phyloP scores from a whole-genome alignment of 257 asterid genomes.

The Capsicum baccatum region DNA sequence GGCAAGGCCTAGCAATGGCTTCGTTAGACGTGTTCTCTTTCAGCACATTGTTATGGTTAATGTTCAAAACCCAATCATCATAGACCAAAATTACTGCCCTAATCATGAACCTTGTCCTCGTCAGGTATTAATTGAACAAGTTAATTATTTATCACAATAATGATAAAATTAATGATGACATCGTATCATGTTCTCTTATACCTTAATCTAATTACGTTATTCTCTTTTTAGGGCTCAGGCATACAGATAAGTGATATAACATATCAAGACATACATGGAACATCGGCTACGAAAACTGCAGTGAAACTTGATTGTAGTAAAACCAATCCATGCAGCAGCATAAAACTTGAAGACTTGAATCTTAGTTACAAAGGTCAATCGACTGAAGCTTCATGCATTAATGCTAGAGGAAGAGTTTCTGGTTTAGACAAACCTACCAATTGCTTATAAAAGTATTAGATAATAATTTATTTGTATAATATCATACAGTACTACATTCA shows the following conservation, averaged over 20 bases:
- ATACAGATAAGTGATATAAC: not conserved
- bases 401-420: conserved; percentile 20
- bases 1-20: not conserved
- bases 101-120: conserved; percentile 24
- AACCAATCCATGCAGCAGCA: conserved; percentile 6
- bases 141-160: not conserved
- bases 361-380: not conserved
- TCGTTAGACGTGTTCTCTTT: conserved; percentile 9
- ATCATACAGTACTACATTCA: not conserved
- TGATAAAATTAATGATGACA: not conserved
- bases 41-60: conserved; percentile 28
- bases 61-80: conserved; percentile 32
- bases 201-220: not conserved
- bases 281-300: conserved; percentile 23
- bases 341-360: conserved; percentile 21
- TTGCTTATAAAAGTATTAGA: not conserved
- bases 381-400: conserved; percentile 25
- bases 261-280: conserved; percentile 26
- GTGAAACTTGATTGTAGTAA: conserved; percentile 23
- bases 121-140: not conserved
- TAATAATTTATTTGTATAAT: not conserved
- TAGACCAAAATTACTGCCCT: conserved; percentile 17
- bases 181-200: not conserved
- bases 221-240: not conserved
- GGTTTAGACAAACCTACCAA: conserved; percentile 1